Conservation (phyloP, 805 yeast genomes). For the Lipomyces orientalis region DNA sequence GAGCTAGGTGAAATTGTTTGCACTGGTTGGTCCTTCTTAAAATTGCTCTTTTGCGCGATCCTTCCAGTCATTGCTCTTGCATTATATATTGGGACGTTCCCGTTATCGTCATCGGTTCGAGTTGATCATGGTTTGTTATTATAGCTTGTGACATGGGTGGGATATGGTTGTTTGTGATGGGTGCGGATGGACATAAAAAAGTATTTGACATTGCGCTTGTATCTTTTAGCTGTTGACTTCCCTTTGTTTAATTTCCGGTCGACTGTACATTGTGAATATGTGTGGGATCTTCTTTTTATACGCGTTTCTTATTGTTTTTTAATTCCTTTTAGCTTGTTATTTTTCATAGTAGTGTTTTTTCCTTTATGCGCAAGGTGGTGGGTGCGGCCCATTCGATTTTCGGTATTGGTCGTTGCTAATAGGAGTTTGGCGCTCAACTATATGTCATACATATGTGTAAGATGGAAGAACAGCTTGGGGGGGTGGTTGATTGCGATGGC, state of each 20-base stretch:
- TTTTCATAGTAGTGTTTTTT: neutral
- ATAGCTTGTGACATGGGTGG: constrained; percentile 5
- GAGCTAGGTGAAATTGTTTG: constrained; percentile 14
- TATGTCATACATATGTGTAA: constrained; percentile 3
- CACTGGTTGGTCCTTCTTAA: neutral
- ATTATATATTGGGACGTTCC: constrained; percentile 6
- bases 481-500: neutral
- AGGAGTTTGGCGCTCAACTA: constrained; percentile 11
- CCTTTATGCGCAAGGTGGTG: neutral
- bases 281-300: neutral
- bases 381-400: neutral
- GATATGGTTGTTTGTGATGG: neutral
- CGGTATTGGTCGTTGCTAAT: neutral
- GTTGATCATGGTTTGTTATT: neutral
- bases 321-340: neutral
- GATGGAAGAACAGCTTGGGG: neutral
- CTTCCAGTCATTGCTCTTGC: neutral
- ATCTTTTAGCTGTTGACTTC: neutral
- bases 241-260: constrained; percentile 9
- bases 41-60: neutral
- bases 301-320: constrained; percentile 1
- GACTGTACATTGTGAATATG: neutral
- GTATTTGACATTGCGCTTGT: constrained; percentile 6
- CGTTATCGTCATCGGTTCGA: neutral
- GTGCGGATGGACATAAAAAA: constrained; percentile 12